Conservation (phyloP, 2,329 filamentous ascomycete species). For the Alternaria atra region DNA sequence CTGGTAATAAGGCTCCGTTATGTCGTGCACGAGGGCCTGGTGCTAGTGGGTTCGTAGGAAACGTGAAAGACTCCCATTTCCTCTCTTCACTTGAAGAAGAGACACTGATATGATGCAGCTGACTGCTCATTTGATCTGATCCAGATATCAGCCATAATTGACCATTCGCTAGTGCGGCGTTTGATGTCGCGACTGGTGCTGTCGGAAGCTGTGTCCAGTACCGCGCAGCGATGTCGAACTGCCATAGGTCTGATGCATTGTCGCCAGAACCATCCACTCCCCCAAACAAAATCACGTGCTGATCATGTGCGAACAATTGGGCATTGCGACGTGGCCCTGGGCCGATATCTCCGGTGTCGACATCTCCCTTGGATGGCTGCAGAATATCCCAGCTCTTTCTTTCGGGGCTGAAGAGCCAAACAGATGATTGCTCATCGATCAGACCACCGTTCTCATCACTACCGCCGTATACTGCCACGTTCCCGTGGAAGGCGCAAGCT, state of each 20-base stretch:
- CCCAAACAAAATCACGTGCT: slow-evolving; percentile 37
- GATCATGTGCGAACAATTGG: slow-evolving; percentile 33
- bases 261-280: slow-evolving; percentile 35
- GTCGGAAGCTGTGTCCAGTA: slow-evolving; percentile 38
- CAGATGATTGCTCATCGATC: slow-evolving; percentile 46
- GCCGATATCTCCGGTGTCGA: slow-evolving; percentile 15
- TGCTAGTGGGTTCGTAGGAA: slow-evolving; percentile 55
- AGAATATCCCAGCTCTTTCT: slow-evolving; percentile 40
- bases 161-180: slow-evolving; percentile 49
- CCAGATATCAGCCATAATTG: slow-evolving; percentile 54
- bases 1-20: slow-evolving; percentile 51
- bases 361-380: slow-evolving; percentile 22
- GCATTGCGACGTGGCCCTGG: slow-evolving; percentile 34
- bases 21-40: slow-evolving; percentile 54
- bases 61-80: slow-evolving; percentile 52
- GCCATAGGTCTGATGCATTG: slow-evolving; percentile 40
- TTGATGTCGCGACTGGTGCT: slow-evolving; percentile 42
- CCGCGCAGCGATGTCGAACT: slow-evolving; percentile 29
- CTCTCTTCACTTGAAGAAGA: slow-evolving; percentile 28
- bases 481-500: slow-evolving; percentile 52
- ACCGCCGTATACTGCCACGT: slow-evolving; percentile 54
- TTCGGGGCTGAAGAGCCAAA: slow-evolving; percentile 55
- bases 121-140: slow-evolving; percentile 41
- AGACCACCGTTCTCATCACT: slow-evolving; percentile 40
- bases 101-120: slow-evolving; percentile 40